Evolutionary conservation across 192 early-diverging fungal species (phyloP), one percentile per base, ranked within the genome.

Genomic region (Coemansia aciculifera): DNA sequence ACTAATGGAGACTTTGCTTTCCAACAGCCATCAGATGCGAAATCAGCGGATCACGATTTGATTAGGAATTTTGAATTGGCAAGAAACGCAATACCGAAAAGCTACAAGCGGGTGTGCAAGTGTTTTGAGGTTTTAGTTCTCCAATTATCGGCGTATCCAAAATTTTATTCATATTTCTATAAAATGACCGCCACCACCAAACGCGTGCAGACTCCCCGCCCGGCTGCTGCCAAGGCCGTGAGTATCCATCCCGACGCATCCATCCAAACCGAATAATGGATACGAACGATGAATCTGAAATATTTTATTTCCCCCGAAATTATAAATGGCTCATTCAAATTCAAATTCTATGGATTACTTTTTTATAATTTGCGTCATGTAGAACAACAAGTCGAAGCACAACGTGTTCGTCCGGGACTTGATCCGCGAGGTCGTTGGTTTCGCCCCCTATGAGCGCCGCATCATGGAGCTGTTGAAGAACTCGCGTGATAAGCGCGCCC

Each of bases 391-490:
- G 36, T 85, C 86, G 75, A 91, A 93, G 87, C 91, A 93, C 75
- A 90, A 90, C 73, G 84, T 82, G 81, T 96, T 98, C 83, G 96
- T 99, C 63, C 92, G 92, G 76, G 90, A 90, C 75, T 76, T 98
- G 73, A 85, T 99, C 82, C 95, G 98, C 73, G 98, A 99, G 86
- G 96, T 99, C 38, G 89, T 87, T 78, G 98, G 98, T 61, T 98
- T 92, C 75, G 92, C 98, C 59, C 98, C 98, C 64, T 99, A 99
- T 84, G 98, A 99, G 87, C 91, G 91, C 72, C 91, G 98, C 86
- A 92, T 98, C 72, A 98, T 99, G 96, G 98, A 99, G 90, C 89
- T 99, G 91, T 86, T 99, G 81, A 96, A 95, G 91, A 98, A 98
- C 93, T 94, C 94, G 84, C 96, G 95, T 86, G 98, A 99, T 85